These are phyloP conservation scores for Epichloe coenophiala DNA, from an alignment of 2,329 filamentous ascomycete genomes.

Conservation along the genomic window DNA sequence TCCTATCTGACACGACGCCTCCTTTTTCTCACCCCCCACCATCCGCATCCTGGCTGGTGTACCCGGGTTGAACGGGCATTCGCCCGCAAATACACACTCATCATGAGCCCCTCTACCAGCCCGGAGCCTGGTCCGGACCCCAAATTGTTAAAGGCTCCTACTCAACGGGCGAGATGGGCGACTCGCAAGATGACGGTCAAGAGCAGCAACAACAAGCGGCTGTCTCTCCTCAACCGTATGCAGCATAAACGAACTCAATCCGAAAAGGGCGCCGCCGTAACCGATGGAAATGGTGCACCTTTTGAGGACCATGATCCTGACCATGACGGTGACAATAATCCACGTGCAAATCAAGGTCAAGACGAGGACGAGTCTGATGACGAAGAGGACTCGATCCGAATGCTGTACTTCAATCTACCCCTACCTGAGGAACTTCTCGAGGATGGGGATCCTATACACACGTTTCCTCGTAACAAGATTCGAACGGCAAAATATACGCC, in stretches of 20 bases:
- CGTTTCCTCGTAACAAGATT: constrained; percentile 88
- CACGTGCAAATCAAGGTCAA: constrained; percentile 20
- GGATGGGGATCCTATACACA: constrained; percentile 56
- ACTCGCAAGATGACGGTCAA: constrained; percentile 74
- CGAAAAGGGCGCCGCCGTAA: constrained; percentile 50
- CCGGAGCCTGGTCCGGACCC: constrained; percentile 16
- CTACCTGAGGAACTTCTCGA: constrained; percentile 63
- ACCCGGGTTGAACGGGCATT: constrained; percentile 24
- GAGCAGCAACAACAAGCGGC: constrained; percentile 65
- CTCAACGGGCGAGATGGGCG: constrained; percentile 84
- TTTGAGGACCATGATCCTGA: constrained; percentile 18
- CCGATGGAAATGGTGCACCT: constrained; percentile 19
- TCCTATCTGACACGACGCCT: neutral
- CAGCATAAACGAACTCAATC: constrained; percentile 48
- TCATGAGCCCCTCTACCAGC: constrained; percentile 19
- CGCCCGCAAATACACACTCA: constrained; percentile 22
- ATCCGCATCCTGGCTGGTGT: constrained; percentile 22
- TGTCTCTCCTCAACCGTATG: constrained; percentile 66
- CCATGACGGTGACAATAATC: constrained; percentile 14
- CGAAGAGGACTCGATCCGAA: constrained; percentile 34
- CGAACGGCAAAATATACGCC: constrained; percentile 96
- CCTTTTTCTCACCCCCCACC: neutral
- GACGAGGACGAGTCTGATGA: constrained; percentile 23
- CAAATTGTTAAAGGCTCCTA: constrained; percentile 18
- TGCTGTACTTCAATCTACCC: constrained; percentile 74